A percentile compares a stretch with the other conserved stretches of the same genome.
phyloP scores from a whole-genome alignment of 305 asterid species.

The Fraxinus sp. region DNA sequence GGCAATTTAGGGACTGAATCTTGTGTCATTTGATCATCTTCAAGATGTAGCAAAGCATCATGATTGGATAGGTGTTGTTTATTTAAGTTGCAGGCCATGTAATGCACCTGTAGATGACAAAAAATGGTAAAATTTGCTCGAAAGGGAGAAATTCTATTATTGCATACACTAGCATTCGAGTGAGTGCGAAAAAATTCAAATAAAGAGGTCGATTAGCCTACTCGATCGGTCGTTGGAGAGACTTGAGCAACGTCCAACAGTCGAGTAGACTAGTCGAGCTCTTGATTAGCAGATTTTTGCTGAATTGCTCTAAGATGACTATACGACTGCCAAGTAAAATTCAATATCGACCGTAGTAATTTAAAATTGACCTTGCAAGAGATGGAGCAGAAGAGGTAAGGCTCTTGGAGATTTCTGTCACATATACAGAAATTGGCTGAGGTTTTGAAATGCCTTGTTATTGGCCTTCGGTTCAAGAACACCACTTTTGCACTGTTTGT shows the following conservation, averaged over 20 bases:
- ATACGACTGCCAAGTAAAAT: not conserved
- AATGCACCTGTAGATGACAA: not conserved
- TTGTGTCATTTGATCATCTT: not conserved
- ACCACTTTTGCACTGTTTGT: not conserved
- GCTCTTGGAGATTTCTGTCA: not conserved
- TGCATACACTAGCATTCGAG: not conserved
- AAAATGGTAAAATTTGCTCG: too few species aligned
- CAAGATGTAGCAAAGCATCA: not conserved
- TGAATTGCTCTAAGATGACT: not conserved
- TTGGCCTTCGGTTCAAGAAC: not conserved
- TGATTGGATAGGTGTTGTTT: not conserved
- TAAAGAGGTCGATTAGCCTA: not conserved
- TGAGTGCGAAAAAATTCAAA: not conserved
- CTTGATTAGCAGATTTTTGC: not conserved
- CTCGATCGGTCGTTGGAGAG: not conserved
- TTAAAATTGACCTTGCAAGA: not conserved
- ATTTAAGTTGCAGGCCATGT: not conserved
- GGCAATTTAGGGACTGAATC: not conserved
- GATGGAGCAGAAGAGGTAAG: not conserved
- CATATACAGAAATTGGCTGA: not conserved
- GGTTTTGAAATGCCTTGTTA: not conserved
- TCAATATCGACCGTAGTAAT: not conserved
- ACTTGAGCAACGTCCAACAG: not conserved
- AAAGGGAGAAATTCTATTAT: not conserved
- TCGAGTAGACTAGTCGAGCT: not conserved